Evolutionary conservation across 1,139 yeast genomes (phyloP).

Genomic region (Lodderomyces pseudojiufengensis): DNA sequence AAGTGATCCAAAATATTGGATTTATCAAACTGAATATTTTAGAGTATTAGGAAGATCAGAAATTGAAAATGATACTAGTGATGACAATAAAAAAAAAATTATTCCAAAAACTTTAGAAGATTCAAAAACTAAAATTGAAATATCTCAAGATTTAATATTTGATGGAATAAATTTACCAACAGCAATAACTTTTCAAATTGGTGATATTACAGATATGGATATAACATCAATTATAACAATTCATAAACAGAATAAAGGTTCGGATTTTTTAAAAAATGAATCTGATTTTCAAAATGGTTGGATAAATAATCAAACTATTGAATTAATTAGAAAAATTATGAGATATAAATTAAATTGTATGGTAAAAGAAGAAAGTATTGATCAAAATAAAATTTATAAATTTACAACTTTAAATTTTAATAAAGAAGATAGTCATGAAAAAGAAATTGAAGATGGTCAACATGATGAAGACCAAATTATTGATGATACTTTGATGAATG

Average conservation of each 20-base stretch:
- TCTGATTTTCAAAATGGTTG: slow-evolving; percentile 65
- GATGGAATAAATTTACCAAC: slow-evolving; percentile 70
- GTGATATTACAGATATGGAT: slow-evolving; percentile 70
- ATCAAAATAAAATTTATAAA: slow-evolving; percentile 37
- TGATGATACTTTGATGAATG: not conserved
- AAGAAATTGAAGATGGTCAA: slow-evolving; percentile 20
- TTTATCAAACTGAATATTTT: slow-evolving; percentile 83
- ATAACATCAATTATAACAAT: slow-evolving; percentile 47
- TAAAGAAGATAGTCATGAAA: slow-evolving; percentile 23
- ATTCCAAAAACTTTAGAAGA: slow-evolving; percentile 10
- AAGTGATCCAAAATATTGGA: slow-evolving; percentile 48
- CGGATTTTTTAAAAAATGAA: slow-evolving; percentile 39
- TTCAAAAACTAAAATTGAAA: slow-evolving; percentile 17
- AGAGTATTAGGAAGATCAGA: slow-evolving; percentile 39
- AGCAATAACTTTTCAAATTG: slow-evolving; percentile 74
- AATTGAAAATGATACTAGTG: slow-evolving; percentile 18
- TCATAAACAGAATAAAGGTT: slow-evolving; percentile 30
- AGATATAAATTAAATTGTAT: slow-evolving; percentile 67
- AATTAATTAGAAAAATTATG: slow-evolving; percentile 62
- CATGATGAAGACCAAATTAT: slow-evolving; percentile 8
- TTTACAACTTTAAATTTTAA: slow-evolving; percentile 40
- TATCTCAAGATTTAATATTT: slow-evolving; percentile 57
- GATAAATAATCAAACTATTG: slow-evolving; percentile 61
- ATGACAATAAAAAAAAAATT: slow-evolving; percentile 14
- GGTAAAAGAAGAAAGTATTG: slow-evolving; percentile 41